These are phyloP conservation scores for Lathyrus tuberosus DNA, from an alignment of 306 rosid species.

Conservation along the genomic window DNA sequence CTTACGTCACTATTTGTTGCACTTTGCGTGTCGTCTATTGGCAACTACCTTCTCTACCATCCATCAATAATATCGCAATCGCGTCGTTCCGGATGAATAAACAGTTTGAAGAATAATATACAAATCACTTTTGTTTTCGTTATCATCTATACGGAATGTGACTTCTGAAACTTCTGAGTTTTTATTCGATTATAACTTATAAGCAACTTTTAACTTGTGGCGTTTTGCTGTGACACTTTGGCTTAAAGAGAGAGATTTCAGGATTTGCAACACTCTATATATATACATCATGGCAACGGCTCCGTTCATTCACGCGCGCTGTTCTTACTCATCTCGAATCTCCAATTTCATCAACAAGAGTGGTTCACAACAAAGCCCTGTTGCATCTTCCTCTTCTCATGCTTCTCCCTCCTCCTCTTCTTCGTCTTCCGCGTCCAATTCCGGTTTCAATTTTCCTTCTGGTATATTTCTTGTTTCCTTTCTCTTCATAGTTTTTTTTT, in stretches of 20 bases:
- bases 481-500: not conserved
- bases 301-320: conserved; percentile 44
- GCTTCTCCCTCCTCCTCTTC: conserved; percentile 26
- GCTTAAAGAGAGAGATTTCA: conserved; percentile 14
- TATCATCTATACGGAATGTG: not conserved
- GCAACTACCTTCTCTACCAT: not conserved
- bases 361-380: conserved; percentile 8
- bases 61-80: not conserved
- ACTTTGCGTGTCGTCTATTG: not conserved
- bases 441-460: conserved; percentile 36
- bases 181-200: no score
- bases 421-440: conserved; percentile 34
- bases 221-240: not conserved
- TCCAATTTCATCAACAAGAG: conserved; percentile 13
- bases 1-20: not conserved
- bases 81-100: not conserved
- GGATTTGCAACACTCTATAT: conserved; percentile 9
- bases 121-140: no score
- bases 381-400: not conserved
- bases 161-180: not conserved
- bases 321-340: conserved; percentile 28
- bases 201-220: not conserved
- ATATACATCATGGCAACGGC: conserved; percentile 39
- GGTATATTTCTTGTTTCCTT: conserved; percentile 14
- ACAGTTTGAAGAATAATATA: no score